Percentiles rank a stretch among this genome's conserved stretches.
Evolutionary conservation across 352 stramenopile genomes (phyloP).

Genomic region (Phytophthora agathidicida): DNA sequence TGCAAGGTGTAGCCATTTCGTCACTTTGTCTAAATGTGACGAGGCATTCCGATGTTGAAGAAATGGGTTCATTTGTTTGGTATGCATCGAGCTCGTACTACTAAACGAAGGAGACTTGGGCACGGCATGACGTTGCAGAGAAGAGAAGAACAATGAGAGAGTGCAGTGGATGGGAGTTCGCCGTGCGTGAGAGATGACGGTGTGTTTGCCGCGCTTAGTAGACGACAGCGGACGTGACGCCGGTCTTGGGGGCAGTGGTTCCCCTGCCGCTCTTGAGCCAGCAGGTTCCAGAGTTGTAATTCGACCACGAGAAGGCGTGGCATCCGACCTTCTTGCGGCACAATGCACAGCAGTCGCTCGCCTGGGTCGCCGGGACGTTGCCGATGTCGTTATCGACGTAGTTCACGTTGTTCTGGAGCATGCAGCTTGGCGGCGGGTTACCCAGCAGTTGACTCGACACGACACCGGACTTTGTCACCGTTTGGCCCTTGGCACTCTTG

Average conservation of each 20-base stretch:
- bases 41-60: too few species aligned
- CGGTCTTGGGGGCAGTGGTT: conserved; percentile 5
- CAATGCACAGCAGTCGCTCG: conserved; percentile 34
- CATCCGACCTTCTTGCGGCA: conserved; percentile 24
- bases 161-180: background rate
- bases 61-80: conserved; percentile 12
- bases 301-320: conserved; percentile 37
- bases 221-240: conserved; percentile 37
- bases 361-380: conserved; percentile 16
- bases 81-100: too few species aligned
- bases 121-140: conserved; percentile 2
- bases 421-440: conserved; percentile 23
- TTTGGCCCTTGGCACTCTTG: conserved; percentile 33
- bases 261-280: conserved; percentile 37
- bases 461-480: conserved; percentile 15
- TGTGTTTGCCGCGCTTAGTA: conserved; percentile 11
- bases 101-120: background rate
- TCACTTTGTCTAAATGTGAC: too few species aligned
- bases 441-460: conserved; percentile 30
- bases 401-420: conserved; percentile 25
- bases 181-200: background rate
- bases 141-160: background rate
- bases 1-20: background rate
- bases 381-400: conserved; percentile 41
- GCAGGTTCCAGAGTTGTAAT: conserved; percentile 27